A percentile compares a stretch with the other conserved stretches of the same genome.
These are phyloP conservation scores for Vitis labrusca DNA, from an alignment of 164 flowering plant species.

Conservation along the genomic window DNA sequence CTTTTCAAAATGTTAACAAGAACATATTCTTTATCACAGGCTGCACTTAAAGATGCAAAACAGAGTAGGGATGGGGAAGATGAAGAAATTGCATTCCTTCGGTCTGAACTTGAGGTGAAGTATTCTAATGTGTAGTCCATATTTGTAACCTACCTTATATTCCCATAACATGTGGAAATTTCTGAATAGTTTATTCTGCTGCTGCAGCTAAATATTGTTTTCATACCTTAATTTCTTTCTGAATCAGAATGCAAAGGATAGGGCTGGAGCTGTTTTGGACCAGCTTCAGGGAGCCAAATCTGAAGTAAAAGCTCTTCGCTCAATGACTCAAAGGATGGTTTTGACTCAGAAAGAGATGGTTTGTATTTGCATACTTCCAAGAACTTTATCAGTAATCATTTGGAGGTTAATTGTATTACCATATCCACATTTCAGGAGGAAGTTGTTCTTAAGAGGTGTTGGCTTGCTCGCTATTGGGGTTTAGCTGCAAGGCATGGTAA, in stretches of 20 bases:
- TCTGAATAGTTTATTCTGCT: neutral
- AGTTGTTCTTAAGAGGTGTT: constrained; percentile 96
- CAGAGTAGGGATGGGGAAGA: constrained; percentile 61
- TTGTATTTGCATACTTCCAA: constrained; percentile 11
- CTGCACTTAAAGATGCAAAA: constrained; percentile 76
- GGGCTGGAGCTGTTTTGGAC: constrained; percentile 47
- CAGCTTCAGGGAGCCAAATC: constrained; percentile 78
- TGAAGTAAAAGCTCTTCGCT: constrained; percentile 81
- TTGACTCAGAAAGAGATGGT: constrained; percentile 97
- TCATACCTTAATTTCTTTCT: constrained; percentile 4
- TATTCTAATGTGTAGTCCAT: constrained; percentile 9
- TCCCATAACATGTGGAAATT: neutral
- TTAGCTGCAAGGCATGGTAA: constrained; percentile 87
- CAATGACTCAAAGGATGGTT: constrained; percentile 88
- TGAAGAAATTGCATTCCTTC: constrained; percentile 63
- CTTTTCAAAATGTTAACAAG: neutral
- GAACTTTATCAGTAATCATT: neutral
- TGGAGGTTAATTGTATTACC: constrained; percentile 1
- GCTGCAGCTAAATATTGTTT: constrained; percentile 1
- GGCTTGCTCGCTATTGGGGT: constrained; percentile 99
- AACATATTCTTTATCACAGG: constrained; percentile 38
- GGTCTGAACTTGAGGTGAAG: constrained; percentile 64
- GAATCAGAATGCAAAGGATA: constrained; percentile 63
- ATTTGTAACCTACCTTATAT: neutral
- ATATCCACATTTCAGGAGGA: constrained; percentile 66